Evolutionary conservation across 257 asterid genomes (phyloP).

Genomic region (Jaltomata sinuosa): DNA sequence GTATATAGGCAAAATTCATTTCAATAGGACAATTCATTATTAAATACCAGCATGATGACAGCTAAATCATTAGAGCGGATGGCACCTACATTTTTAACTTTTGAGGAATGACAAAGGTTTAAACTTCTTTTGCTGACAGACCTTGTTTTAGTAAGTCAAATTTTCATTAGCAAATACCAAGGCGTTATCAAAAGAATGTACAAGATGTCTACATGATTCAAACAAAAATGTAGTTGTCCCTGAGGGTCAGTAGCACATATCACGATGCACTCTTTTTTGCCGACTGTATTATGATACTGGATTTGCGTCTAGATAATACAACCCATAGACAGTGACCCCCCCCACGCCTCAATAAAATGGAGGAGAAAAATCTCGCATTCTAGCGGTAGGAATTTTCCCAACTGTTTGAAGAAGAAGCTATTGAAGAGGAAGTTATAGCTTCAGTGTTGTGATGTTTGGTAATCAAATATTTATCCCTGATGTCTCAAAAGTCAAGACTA

Average conservation of each 20-base stretch:
- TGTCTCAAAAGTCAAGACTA: background rate
- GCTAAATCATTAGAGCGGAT: background rate
- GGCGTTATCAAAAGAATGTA: background rate
- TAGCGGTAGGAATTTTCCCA: background rate
- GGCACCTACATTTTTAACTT: background rate
- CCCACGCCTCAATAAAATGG: background rate
- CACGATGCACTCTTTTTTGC: background rate
- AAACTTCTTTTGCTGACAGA: background rate
- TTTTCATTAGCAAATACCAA: background rate
- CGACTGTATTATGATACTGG: background rate
- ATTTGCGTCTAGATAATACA: background rate
- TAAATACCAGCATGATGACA: background rate
- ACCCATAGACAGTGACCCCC: background rate
- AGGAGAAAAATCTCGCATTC: background rate
- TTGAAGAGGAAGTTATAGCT: background rate
- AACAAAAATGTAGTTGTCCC: background rate
- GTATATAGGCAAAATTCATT: background rate
- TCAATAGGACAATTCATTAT: background rate
- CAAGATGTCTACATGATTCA: background rate
- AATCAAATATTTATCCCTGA: background rate
- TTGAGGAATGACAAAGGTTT: background rate
- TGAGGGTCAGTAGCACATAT: background rate
- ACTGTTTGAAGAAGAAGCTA: background rate
- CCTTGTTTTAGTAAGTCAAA: background rate
- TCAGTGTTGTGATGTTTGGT: background rate